Base-by-base conservation (phyloP, 2,329 filamentous ascomycete species). In the Aspergillus pseudoglaucus region DNA sequence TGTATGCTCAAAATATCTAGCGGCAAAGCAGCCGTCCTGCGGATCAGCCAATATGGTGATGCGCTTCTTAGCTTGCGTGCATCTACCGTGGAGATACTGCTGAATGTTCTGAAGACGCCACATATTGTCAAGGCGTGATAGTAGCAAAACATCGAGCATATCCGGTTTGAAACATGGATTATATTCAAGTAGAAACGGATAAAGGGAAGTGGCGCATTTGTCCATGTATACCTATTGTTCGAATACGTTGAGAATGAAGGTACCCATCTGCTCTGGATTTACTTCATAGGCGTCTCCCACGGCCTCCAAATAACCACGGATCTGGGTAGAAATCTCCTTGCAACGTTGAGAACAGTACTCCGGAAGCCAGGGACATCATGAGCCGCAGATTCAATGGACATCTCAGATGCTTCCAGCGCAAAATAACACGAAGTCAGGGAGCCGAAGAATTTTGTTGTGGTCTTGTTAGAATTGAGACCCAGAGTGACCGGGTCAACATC, bases 201-300 rank as follows among this genome's bases (percentile, higher is more conserved):
- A 79, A 0, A 52, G 50, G 0, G 40, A 9, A 0, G 70, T 62
- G 0, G 76, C 75, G n/a, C 58, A 61, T 9, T 65, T 55, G 51
- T 87, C 84, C 59, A 85, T 72, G 1, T 60, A 55, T 3, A 77
- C 59, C 83, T 82, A 87, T 0, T 83, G 53, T 44, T 80, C 75
- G 57, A 85, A 74, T 0, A 81, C 39, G 6, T 66, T 72, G 1
- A 87, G 67, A 0, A 85, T 61, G 54, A 78, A 72, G 0, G 63
- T 48, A 23, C 80, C 82, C 53, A 72, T 75, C 20, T 77, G 70
- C 43, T 78, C 75, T 0, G 74, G 68, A 48, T 77, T 71, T 3
- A 55, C 49, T 0, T 70, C 54, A 50, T 79, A 81, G 0, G 63
- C 56, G 0, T 65, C 53, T 0, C 59, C 52, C 2, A 71, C 65